Base-by-base conservation (phyloP, 164 flowering plant genomes). In the Chimonanthus salicifolius region DNA sequence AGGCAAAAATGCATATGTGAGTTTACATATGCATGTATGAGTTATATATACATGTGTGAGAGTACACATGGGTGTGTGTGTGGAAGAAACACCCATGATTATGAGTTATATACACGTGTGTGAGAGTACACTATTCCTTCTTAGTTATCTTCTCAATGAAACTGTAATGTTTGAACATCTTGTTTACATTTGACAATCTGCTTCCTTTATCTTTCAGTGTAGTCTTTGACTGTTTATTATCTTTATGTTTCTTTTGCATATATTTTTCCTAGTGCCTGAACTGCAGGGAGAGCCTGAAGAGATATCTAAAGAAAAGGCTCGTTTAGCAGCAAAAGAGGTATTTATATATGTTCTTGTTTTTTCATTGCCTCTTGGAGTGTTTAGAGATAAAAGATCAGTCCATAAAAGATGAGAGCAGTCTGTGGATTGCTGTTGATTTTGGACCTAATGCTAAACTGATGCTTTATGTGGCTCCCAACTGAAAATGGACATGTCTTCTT, bases 281-380 rank as follows among this genome's bases (percentile, higher is more conserved):
- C 76, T 93, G 78, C 99, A 93, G 85, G 99, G 99, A 11, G 97
- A 93, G 75, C 98, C 99, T 48, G 98, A 93, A 79, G 94, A 88
- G 1, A 95, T 95, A 69, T 91, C 98, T 44, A 92, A 88, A 80
- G 96, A 93, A 76, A 95, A 95, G 80, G 99, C 98, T 78, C 85
- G 91, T 51, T 75, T 93, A 71, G 99, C 99, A 72, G 98, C 98
- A 7, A 78, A 81, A 20, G 82, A 94, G 91, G 97, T 90, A 74
- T 8, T 58, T 63, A 11, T 70, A 13, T 47, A 8, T 49, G 44
- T 46, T 33, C 16, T 43, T 7, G 58, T 51, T 7, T 8, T 50
- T 13, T 0, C 13, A 33, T 33, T 33, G 33, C 33, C 33, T 33
- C 33, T 33, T 33, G 33, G 9, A 51, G 4, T 51, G 58, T 51